Evolutionary conservation across 2,329 filamentous ascomycete genomes (phyloP).

Genomic region (Sporothrix inflata): DNA sequence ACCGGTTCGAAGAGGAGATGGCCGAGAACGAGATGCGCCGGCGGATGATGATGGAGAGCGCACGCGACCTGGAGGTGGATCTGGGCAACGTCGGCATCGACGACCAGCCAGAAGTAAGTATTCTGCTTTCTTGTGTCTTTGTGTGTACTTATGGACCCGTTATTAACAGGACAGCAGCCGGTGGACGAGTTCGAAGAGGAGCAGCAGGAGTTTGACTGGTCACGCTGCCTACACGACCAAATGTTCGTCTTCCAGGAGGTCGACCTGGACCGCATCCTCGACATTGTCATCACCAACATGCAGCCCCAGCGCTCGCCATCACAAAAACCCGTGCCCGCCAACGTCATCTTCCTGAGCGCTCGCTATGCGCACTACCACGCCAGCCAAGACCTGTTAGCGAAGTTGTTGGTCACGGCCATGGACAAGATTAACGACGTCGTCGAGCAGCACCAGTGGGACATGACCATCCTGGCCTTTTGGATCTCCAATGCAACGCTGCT

Average conservation of each 20-base stretch:
- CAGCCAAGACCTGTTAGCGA: slow-evolving; percentile 78
- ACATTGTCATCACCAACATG: slow-evolving; percentile 98
- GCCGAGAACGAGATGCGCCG: slow-evolving; percentile 94
- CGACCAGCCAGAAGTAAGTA: slow-evolving; percentile 83
- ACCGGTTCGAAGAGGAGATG: slow-evolving; percentile 95
- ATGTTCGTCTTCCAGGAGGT: slow-evolving; percentile 99
- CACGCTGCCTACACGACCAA: slow-evolving; percentile 89
- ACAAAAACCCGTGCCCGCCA: slow-evolving; percentile 97
- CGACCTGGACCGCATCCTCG: slow-evolving; percentile 87
- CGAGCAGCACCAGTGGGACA: slow-evolving; percentile 97
- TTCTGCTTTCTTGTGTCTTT: neutral
- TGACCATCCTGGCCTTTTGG: slow-evolving; percentile 99
- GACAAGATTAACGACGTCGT: slow-evolving; percentile 97
- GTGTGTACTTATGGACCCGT: neutral
- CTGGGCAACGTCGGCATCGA: slow-evolving; percentile 94
- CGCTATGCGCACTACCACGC: slow-evolving; percentile 97
- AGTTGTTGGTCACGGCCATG: slow-evolving; percentile 82
- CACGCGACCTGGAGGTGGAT: slow-evolving; percentile 94
- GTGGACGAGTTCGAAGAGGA: slow-evolving; percentile 85
- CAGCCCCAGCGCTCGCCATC: slow-evolving; percentile 91
- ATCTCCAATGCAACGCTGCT: slow-evolving; percentile 94
- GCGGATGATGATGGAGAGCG: slow-evolving; percentile 99
- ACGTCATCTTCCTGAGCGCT: slow-evolving; percentile 93
- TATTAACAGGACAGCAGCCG: slow-evolving; percentile 48
- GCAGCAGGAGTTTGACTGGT: slow-evolving; percentile 94